Conservation (phyloP, 2,329 filamentous ascomycete species). For the Orbilia blumenaviensis region DNA sequence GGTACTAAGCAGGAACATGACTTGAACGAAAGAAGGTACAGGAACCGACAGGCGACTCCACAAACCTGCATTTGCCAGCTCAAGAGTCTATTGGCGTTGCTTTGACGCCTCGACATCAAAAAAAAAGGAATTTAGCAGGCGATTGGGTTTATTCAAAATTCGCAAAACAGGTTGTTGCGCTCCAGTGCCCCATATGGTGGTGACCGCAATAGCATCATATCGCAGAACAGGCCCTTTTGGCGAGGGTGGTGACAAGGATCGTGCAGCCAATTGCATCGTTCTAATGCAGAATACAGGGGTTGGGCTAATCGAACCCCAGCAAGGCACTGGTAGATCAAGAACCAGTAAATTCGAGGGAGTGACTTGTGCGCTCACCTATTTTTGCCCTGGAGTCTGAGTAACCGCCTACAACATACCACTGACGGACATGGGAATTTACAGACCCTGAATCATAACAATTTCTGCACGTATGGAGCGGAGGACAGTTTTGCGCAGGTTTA, state of each 20-base stretch:
- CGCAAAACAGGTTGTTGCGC: constrained; percentile 41
- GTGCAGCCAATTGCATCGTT: constrained; percentile 30
- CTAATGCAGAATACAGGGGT: constrained; percentile 14
- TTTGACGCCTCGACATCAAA: constrained; percentile 26
- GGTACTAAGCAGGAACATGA: constrained; percentile 45
- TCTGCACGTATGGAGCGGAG: neutral
- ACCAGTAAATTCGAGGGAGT: constrained; percentile 41
- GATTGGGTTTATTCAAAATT: constrained; percentile 20
- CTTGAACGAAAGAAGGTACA: constrained; percentile 37
- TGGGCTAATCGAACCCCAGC: neutral
- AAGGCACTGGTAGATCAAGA: constrained; percentile 16
- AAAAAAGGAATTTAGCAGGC: constrained; percentile 9
- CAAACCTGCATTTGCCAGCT: constrained; percentile 50
- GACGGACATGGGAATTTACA: constrained; percentile 2
- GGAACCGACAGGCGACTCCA: constrained; percentile 51
- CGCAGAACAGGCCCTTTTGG: constrained; percentile 48
- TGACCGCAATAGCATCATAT: constrained; percentile 51
- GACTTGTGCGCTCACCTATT: constrained; percentile 49
- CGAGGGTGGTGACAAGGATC: constrained; percentile 28
- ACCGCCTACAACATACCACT: constrained; percentile 35
- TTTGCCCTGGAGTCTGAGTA: constrained; percentile 52
- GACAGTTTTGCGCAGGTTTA: neutral
- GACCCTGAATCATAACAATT: constrained; percentile 13
- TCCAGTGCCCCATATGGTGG: constrained; percentile 47
- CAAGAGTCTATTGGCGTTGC: constrained; percentile 44